Conservation (phyloP, 768 basidiomycete genomes). For the Trametes cinnabarina region DNA sequence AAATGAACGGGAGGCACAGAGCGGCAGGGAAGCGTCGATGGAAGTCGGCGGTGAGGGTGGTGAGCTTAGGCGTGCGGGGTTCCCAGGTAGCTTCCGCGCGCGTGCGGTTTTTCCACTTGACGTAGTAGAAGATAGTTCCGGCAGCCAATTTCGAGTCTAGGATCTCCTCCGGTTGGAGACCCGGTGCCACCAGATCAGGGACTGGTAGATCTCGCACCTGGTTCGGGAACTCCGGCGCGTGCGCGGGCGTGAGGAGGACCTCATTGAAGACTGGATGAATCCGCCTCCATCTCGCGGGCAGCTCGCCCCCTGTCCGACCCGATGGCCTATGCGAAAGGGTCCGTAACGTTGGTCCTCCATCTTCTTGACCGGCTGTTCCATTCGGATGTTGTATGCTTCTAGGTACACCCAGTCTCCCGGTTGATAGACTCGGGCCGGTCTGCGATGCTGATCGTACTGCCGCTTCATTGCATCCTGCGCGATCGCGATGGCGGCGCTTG, state of each 20-base stretch:
- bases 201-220: conserved; percentile 16
- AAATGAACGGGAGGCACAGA: too few relatives aligned
- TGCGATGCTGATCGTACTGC: not conserved
- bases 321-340: conserved; percentile 27
- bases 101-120: conserved; percentile 30
- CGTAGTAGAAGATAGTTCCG: conserved; percentile 21
- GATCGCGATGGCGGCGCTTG: conserved; percentile 4
- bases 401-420: conserved; percentile 29
- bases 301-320: conserved; percentile 18
- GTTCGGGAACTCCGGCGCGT: conserved; percentile 9
- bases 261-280: conserved; percentile 30
- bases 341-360: conserved; percentile 23
- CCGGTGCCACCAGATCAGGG: conserved; percentile 11
- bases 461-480: conserved; percentile 30
- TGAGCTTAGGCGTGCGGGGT: not conserved
- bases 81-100: conserved; percentile 21
- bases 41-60: not conserved
- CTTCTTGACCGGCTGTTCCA: conserved; percentile 28
- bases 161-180: conserved; percentile 22
- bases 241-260: conserved; percentile 13
- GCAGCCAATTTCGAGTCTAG: conserved; percentile 11
- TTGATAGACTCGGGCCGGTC: conserved; percentile 1
- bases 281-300: conserved; percentile 26
- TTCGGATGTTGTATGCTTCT: conserved; percentile 26
- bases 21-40: too few relatives aligned